These are phyloP conservation scores for Tolypocladium paradoxum DNA, from an alignment of 2,329 filamentous ascomycete genomes.

Conservation along the genomic window DNA sequence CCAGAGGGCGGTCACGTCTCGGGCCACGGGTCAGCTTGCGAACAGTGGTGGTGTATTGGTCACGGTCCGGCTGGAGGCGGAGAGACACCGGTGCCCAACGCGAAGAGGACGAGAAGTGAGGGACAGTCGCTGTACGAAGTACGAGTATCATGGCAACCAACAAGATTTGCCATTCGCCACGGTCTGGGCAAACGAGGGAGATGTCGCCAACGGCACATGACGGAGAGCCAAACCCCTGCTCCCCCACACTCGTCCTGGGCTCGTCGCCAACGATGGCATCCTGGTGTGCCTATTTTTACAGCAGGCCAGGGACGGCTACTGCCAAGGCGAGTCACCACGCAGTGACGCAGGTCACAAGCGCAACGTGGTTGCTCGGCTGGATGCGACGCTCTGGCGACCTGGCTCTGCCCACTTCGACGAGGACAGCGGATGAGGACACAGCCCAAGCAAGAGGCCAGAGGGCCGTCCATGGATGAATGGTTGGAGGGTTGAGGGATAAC, in stretches of 20 bases:
- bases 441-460: neutral
- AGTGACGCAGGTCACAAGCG: neutral
- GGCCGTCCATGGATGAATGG: neutral
- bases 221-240: neutral
- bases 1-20: neutral
- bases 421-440: neutral
- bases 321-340: neutral
- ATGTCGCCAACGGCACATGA: neutral
- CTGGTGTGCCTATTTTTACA: neutral
- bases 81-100: neutral
- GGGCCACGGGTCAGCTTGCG: neutral
- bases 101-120: neutral
- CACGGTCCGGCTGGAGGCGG: neutral
- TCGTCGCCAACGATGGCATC: neutral
- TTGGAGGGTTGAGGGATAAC: neutral
- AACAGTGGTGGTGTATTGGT: neutral
- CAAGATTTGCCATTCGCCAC: neutral
- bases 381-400: neutral
- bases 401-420: neutral
- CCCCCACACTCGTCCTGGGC: neutral
- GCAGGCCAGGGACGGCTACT: neutral
- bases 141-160: neutral
- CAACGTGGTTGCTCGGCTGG: neutral
- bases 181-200: neutral
- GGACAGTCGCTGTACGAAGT: too few relatives aligned